Conservation (phyloP, 768 basidiomycete genomes). For the Pulveroboletus sp. region DNA sequence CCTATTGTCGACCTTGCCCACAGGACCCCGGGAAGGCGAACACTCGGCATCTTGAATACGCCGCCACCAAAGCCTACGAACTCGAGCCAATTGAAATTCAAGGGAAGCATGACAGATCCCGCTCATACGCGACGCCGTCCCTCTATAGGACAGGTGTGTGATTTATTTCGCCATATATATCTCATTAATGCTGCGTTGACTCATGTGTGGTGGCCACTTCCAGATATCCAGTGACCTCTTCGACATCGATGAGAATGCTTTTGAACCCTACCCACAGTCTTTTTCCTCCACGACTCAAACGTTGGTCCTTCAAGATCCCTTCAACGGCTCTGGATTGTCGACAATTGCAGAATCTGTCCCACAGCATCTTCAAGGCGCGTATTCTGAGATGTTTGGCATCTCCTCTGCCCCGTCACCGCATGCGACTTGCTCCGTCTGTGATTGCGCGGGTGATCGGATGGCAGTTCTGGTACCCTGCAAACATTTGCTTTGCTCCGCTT, state of each 20-base stretch:
- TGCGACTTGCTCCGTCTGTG: conserved; percentile 61
- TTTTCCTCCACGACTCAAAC: conserved; percentile 32
- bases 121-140: conserved; percentile 44
- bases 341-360: conserved; percentile 29
- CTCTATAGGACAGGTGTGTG: conserved; percentile 38
- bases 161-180: conserved; percentile 2
- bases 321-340: conserved; percentile 33
- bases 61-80: conserved; percentile 65
- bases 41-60: conserved; percentile 42
- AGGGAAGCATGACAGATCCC: conserved; percentile 72
- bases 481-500: conserved; percentile 74
- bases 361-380: conserved; percentile 19
- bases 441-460: conserved; percentile 41
- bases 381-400: conserved; percentile 22
- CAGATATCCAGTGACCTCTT: conserved; percentile 55
- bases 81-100: conserved; percentile 51
- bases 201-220: conserved; percentile 14
- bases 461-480: conserved; percentile 71
- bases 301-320: conserved; percentile 40
- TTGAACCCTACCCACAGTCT: conserved; percentile 44
- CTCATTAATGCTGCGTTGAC: conserved; percentile 12
- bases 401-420: conserved; percentile 9
- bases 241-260: conserved; percentile 71
- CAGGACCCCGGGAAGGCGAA: conserved; percentile 32
- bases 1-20: conserved; percentile 24